Evolutionary conservation across 129 eudicot genomes (phyloP).

Genomic region (Arctium minus): DNA sequence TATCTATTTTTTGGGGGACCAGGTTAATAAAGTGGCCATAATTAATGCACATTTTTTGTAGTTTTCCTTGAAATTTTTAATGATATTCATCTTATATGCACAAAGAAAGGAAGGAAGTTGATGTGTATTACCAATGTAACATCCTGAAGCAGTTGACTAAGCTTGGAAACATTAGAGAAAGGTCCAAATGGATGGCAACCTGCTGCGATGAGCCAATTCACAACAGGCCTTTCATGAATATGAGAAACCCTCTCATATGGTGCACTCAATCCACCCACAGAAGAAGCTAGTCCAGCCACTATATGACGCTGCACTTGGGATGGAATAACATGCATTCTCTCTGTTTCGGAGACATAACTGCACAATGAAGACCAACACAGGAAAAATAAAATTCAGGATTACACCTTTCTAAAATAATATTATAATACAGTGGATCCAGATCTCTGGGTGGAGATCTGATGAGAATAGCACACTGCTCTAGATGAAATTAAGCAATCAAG

Average conservation of each 20-base stretch:
- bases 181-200: constrained; percentile 99
- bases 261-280: constrained; percentile 94
- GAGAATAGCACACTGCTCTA: neutral
- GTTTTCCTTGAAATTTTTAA: too few species aligned
- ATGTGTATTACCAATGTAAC: constrained; percentile 71
- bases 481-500: neutral
- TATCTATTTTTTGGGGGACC: neutral
- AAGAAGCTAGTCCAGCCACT: constrained; percentile 94
- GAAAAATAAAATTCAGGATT: neutral
- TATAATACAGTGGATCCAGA: neutral
- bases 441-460: neutral
- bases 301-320: constrained; percentile 90
- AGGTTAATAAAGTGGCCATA: too few species aligned
- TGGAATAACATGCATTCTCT: constrained; percentile 85
- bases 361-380: neutral
- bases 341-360: constrained; percentile 94
- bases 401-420: neutral
- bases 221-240: constrained; percentile 87
- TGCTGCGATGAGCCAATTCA: constrained; percentile 94
- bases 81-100: neutral
- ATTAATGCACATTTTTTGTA: neutral
- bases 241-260: constrained; percentile 96
- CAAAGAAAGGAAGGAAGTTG: neutral
- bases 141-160: constrained; percentile 92
- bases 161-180: constrained; percentile 76